Base-by-base conservation (phyloP, 78 protist genomes). In the Polysphondylium violaceum region DNA sequence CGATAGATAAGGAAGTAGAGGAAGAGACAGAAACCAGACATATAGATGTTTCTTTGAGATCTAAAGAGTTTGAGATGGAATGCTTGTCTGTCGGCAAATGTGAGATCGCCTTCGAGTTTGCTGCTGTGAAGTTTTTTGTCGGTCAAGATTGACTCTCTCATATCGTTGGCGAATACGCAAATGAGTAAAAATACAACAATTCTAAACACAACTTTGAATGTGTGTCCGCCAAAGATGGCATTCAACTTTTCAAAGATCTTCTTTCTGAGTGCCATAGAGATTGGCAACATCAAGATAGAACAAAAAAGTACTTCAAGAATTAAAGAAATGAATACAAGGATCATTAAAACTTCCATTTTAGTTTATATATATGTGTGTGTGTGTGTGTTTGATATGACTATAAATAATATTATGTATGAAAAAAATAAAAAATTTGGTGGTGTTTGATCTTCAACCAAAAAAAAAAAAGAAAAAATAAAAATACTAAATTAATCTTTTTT, bases 1-100 rank as follows among this genome's bases (percentile, higher is more conserved):
- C 90, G 76, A n/a, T 38, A 83, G 71, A 83, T 83, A 9, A 83
- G 36, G 35, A 83, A 83, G 78, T 27, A 83, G 25, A 83, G 41
- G 41, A 36, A 83, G 59, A 83, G 29, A 1, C 55, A 50, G 72
- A 83, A 83, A 36, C 90, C 90, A 69, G 69, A 68, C 23, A 83
- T 27, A 43, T 83, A 83, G 44, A 60, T 55, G 51, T 83, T 83
- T 55, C 90, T 51, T 43, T 83, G 90, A 25, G 55, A 40, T 69
- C 90, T 67, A 35, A 83, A 83, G 35, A 83, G 44, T n/a, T 27
- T 25, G 16, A 53, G 25, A 60, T 79, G 67, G 0, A 27, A 25
- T 23, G 11, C 21, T 33, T 25, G 47, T 41, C 47, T 41, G 23
- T 67, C 76, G 4, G 73, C 25, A 29, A 43, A 63, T 19, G 56